phyloP scores from a whole-genome alignment of 1,284 basidiomycete species.

The Ganoderma leucocontextum region DNA sequence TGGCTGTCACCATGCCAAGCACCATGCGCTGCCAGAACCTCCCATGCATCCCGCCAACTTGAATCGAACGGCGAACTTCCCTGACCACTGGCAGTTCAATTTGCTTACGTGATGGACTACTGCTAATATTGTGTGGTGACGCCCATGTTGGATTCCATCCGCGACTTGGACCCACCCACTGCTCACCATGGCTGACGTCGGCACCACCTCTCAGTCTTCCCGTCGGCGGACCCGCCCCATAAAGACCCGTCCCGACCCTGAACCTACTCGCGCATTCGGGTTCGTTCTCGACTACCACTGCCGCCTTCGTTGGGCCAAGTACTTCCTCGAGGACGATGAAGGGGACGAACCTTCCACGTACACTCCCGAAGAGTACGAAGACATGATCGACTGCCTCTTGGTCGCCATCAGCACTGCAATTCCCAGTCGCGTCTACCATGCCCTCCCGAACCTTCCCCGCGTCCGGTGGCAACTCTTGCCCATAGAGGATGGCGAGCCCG shows the following conservation, averaged over 20 bases:
- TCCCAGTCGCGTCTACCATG: neutral
- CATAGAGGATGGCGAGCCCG: neutral
- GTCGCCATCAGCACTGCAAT: too few species aligned
- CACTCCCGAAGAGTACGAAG: neutral
- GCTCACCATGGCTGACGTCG: neutral
- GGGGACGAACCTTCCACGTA: neutral
- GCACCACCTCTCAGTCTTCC: neutral
- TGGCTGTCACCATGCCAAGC: too few species aligned
- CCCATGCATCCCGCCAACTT: too few species aligned
- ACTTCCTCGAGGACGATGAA: neutral
- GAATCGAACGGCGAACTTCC: too few species aligned
- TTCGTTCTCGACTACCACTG: neutral
- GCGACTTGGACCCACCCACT: too few species aligned
- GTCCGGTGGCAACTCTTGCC: neutral
- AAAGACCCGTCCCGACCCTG: neutral
- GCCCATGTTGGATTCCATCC: too few species aligned
- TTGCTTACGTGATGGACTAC: too few species aligned
- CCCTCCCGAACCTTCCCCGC: neutral
- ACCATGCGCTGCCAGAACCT: too few species aligned
- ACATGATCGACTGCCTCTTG: neutral
- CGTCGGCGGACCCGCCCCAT: neutral
- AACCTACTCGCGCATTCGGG: neutral
- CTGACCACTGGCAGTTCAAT: too few species aligned
- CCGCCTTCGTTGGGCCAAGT: neutral
- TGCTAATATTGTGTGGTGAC: too few species aligned